Percentiles rank a stretch among this genome's conserved stretches.
Evolutionary conservation across 495 filamentous ascomycete species (phyloP).

Genomic region (Penicillium atrosanguineum): DNA sequence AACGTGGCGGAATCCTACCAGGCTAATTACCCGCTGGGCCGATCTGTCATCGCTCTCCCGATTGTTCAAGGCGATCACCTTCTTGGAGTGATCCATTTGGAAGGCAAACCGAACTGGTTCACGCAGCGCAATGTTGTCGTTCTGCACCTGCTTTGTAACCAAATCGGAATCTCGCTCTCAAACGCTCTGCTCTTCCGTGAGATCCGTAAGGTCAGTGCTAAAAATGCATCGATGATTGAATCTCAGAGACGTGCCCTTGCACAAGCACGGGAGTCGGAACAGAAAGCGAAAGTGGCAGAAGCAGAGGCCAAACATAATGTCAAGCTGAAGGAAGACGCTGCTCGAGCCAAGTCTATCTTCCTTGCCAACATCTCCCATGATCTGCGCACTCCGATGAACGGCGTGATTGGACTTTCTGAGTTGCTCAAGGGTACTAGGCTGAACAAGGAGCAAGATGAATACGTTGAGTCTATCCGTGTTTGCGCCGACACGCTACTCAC

Average conservation of each 20-base stretch:
- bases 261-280: constrained; percentile 75
- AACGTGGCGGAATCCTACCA: constrained; percentile 73
- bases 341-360: constrained; percentile 88
- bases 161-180: constrained; percentile 83
- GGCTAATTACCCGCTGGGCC: constrained; percentile 63
- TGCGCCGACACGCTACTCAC: constrained; percentile 89
- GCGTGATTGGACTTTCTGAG: constrained; percentile 88
- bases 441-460: constrained; percentile 79
- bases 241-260: constrained; percentile 79
- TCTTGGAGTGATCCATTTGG: constrained; percentile 80
- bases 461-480: constrained; percentile 87
- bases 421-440: constrained; percentile 75
- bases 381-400: constrained; percentile 80
- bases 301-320: constrained; percentile 82
- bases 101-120: constrained; percentile 80
- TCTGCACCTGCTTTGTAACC: constrained; percentile 80
- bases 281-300: constrained; percentile 79
- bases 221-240: constrained; percentile 84
- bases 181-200: constrained; percentile 83
- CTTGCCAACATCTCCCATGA: constrained; percentile 90
- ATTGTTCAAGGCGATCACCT: constrained; percentile 77
- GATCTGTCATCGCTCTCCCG: constrained; percentile 80
- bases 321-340: constrained; percentile 85
- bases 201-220: constrained; percentile 72
- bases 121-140: constrained; percentile 86